Percentiles rank a stretch among this genome's conserved stretches.
phyloP scores from a whole-genome alignment of 1,284 basidiomycete species.

The Xanthoconium separans region DNA sequence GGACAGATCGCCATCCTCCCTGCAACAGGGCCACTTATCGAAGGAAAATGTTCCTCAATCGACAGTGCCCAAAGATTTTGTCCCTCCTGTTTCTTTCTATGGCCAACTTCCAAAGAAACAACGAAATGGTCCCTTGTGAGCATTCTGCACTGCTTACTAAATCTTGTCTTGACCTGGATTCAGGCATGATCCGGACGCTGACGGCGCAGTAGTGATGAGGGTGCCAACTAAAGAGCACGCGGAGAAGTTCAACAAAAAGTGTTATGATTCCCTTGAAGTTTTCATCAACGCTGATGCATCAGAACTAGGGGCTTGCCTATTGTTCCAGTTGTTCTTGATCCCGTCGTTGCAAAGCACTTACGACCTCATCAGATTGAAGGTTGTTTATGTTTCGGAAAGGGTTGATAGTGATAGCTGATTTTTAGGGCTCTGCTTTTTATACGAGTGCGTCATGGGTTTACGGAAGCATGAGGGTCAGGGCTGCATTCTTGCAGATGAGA shows the following conservation, averaged over 20 bases:
- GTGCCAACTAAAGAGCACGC: conserved; percentile 71
- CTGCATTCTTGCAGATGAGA: conserved; percentile 96
- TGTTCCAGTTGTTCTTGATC: conserved; percentile 93
- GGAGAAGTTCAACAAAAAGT: conserved; percentile 73
- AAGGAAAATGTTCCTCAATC: conserved; percentile 28
- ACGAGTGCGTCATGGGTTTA: conserved; percentile 95
- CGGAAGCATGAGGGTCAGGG: conserved; percentile 86
- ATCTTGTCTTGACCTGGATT: conserved; percentile 16
- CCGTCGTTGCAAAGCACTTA: conserved; percentile 74
- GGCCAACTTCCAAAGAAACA: conserved; percentile 44
- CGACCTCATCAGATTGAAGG: conserved; percentile 93
- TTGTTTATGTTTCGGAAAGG: conserved; percentile 17
- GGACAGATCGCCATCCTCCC: neutral
- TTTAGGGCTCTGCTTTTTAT: conserved; percentile 84
- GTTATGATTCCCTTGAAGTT: neutral
- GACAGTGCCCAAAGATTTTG: conserved; percentile 37
- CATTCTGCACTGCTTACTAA: conserved; percentile 1
- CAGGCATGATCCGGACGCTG: conserved; percentile 71
- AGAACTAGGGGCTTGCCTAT: conserved; percentile 52
- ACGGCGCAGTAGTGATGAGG: conserved; percentile 87
- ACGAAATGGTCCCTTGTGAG: conserved; percentile 55
- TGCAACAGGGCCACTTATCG: conserved; percentile 7
- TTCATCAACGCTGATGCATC: conserved; percentile 11
- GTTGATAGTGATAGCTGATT: conserved; percentile 1
- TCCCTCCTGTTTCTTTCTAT: conserved; percentile 65